A percentile compares a stretch with the other conserved stretches of the same genome.
Evolutionary conservation across 306 rosid genomes (phyloP).

Genomic region (Glycine latifolia): DNA sequence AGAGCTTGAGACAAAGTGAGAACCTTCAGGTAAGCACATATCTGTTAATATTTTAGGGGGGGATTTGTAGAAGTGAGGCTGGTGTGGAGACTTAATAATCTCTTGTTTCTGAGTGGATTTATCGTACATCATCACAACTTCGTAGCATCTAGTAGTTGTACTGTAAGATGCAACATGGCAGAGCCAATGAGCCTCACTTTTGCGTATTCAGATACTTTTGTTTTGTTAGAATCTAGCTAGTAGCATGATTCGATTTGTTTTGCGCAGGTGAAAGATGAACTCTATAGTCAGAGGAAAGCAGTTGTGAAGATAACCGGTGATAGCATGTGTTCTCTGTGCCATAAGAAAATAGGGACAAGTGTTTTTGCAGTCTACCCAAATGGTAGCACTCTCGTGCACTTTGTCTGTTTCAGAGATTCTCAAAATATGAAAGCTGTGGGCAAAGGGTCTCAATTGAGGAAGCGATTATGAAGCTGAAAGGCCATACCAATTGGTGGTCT

Average conservation of each 20-base stretch:
- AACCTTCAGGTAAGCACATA: conserved; percentile 83
- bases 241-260: conserved; percentile 36
- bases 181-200: conserved; percentile 1
- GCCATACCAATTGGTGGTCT: conserved; percentile 24
- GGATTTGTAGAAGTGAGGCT: conserved; percentile 10
- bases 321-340: conserved; percentile 94
- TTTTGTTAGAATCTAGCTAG: conserved; percentile 39
- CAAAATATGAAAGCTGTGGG: conserved; percentile 89
- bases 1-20: conserved; percentile 91
- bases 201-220: conserved; percentile 6
- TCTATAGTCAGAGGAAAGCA: conserved; percentile 77
- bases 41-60: conserved; percentile 21
- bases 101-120: conserved; percentile 22
- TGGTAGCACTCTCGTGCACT: conserved; percentile 91
- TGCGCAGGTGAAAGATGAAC: conserved; percentile 88
- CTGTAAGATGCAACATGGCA: background rate
- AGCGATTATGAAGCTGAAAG: conserved; percentile 51
- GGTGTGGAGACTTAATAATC: background rate
- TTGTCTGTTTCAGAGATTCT: conserved; percentile 92
- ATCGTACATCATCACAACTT: background rate
- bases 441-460: conserved; percentile 71
- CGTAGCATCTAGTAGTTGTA: background rate
- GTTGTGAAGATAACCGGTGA: conserved; percentile 83
- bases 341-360: conserved; percentile 93
- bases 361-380: conserved; percentile 94